These are phyloP conservation scores for Coffea eugenioides DNA, from an alignment of 257 asterid genomes.

Conservation along the genomic window DNA sequence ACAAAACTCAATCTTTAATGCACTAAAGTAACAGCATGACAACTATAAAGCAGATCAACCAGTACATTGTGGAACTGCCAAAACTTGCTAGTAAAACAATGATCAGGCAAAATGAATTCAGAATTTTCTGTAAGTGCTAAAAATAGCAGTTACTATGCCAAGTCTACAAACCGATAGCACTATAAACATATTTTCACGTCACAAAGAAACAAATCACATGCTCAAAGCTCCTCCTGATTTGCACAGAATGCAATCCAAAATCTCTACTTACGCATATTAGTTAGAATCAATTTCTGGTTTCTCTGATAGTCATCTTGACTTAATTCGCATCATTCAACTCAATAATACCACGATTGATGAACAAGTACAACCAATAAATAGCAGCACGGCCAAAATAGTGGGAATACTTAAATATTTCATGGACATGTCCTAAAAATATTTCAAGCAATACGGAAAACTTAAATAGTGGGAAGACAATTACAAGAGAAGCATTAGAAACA, in stretches of 20 bases:
- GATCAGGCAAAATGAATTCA: neutral
- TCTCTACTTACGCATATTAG: too few species aligned
- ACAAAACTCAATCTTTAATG: conserved; percentile 14
- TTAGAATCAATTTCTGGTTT: too few species aligned
- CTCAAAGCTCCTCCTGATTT: too few species aligned
- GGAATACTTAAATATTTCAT: neutral
- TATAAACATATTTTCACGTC: too few species aligned
- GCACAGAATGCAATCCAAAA: too few species aligned
- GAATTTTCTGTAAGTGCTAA: neutral
- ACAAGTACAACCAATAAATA: neutral
- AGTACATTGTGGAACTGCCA: too few species aligned
- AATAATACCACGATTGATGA: neutral
- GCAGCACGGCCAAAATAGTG: neutral
- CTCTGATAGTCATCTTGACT: neutral
- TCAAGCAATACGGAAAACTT: neutral
- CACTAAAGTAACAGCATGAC: neutral
- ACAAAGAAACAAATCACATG: too few species aligned
- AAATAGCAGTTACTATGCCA: too few species aligned
- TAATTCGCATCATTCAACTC: neutral
- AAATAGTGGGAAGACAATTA: too few species aligned
- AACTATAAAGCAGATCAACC: neutral
- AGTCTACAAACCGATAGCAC: neutral
- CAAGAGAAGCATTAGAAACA: neutral
- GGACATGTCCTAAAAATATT: neutral
- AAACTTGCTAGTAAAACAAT: neutral